Percentiles rank a stretch among this genome's conserved stretches.
Evolutionary conservation across 352 stramenopile genomes (phyloP).

Genomic region (Pythium aquatile): DNA sequence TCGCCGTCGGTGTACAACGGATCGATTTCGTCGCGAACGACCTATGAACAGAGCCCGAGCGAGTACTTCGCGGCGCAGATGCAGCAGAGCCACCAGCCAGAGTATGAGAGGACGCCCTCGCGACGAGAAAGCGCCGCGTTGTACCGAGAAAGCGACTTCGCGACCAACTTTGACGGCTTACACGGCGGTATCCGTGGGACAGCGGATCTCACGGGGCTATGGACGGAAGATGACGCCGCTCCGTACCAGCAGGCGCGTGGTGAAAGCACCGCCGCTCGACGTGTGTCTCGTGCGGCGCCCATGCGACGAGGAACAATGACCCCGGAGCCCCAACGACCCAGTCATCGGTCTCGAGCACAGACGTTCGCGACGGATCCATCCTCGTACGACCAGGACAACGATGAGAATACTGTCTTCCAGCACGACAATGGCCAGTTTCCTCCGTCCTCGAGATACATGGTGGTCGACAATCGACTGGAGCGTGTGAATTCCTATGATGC

Average conservation of each 20-base stretch:
- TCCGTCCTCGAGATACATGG: slow-evolving; percentile 23
- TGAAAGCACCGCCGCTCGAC: background rate
- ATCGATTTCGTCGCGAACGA: background rate
- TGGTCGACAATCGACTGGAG: slow-evolving; percentile 23
- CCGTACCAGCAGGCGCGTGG: slow-evolving; percentile 13
- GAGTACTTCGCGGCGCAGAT: slow-evolving; percentile 23
- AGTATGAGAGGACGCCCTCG: background rate
- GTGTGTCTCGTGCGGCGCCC: slow-evolving; percentile 1
- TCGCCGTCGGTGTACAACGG: slow-evolving; percentile 4
- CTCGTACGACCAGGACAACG: background rate
- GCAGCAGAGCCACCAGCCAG: slow-evolving; percentile 7
- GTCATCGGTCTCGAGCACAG: slow-evolving; percentile 8
- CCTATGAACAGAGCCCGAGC: slow-evolving; percentile 18
- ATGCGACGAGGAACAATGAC: background rate
- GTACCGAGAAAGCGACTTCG: slow-evolving; percentile 22
- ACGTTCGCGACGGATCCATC: slow-evolving; percentile 11
- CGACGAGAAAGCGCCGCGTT: slow-evolving; percentile 13
- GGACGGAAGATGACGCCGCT: slow-evolving; percentile 15
- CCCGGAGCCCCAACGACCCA: background rate
- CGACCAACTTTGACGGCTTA: slow-evolving; percentile 19
- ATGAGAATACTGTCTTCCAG: slow-evolving; percentile 2
- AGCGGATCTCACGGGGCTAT: slow-evolving; percentile 23
- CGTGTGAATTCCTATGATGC: slow-evolving; percentile 25
- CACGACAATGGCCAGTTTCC: slow-evolving; percentile 14
- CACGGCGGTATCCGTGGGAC: slow-evolving; percentile 23